A percentile compares a stretch with the other conserved stretches of the same genome.
These are phyloP conservation scores for Salvia sclarea DNA, from an alignment of 305 asterid species.

Conservation along the genomic window DNA sequence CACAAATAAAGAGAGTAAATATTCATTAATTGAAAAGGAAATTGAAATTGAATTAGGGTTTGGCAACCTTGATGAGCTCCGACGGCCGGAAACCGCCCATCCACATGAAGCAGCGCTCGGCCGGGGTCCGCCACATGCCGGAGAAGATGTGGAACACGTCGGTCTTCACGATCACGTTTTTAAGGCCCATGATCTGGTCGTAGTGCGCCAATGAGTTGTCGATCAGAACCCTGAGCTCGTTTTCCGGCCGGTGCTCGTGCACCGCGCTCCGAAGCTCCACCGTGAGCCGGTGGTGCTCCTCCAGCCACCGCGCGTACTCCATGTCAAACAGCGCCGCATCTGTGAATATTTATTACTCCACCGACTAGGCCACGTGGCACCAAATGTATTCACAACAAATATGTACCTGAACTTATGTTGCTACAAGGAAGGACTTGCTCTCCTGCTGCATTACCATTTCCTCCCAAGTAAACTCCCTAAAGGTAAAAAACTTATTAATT, in stretches of 20 bases:
- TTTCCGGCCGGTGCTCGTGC: conserved; percentile 59
- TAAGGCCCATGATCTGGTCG: conserved; percentile 55
- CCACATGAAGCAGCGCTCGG: conserved; percentile 92
- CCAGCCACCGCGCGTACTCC: conserved; percentile 89
- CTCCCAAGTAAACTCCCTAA: conserved; percentile 70
- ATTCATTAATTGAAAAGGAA: too few species aligned
- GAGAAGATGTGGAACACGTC: conserved; percentile 78
- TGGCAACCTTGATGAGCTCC: conserved; percentile 64
- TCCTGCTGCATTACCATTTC: conserved; percentile 53
- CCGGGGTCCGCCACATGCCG: conserved; percentile 87
- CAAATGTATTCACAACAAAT: too few species aligned
- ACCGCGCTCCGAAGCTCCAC: conserved; percentile 68
- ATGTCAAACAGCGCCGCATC: conserved; percentile 64
- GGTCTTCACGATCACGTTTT: conserved; percentile 49
- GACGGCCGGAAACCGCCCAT: conserved; percentile 93
- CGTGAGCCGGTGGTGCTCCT: conserved; percentile 71
- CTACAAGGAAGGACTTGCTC: conserved; percentile 54
- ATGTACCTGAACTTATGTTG: conserved; percentile 64
- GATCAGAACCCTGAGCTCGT: conserved; percentile 53
- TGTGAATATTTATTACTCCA: conserved; percentile 7
- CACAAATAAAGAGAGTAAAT: neutral
- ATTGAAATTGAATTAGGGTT: neutral
- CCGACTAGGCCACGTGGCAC: neutral
- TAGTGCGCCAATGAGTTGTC: conserved; percentile 60
- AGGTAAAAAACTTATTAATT: neutral